Evolutionary conservation across 768 basidiomycete genomes (phyloP).

Genomic region (Tulasnella sp.): DNA sequence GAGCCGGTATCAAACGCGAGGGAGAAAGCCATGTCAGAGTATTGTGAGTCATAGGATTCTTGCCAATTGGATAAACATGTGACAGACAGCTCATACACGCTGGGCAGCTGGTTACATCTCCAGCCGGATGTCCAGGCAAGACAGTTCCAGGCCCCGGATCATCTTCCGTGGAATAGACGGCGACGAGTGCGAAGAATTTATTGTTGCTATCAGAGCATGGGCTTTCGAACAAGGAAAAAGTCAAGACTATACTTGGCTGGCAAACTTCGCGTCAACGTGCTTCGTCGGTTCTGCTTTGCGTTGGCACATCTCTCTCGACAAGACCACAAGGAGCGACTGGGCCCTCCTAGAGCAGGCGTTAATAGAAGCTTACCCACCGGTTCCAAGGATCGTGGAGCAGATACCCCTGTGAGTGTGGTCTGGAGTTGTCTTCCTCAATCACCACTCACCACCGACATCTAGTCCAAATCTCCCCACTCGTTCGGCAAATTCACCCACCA

Average conservation of each 20-base stretch:
- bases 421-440: background rate
- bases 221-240: background rate
- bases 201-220: background rate
- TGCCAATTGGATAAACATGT: background rate
- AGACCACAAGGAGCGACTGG: background rate
- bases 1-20: background rate
- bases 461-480: background rate
- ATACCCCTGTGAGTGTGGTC: background rate
- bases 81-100: background rate
- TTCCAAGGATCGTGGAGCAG: background rate
- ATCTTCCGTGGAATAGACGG: constrained; percentile 15
- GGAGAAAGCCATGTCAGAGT: background rate
- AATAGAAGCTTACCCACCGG: constrained; percentile 9
- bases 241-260: constrained; percentile 3
- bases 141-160: background rate
- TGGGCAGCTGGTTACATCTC: background rate
- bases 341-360: constrained; percentile 15
- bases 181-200: constrained; percentile 5
- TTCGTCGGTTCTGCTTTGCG: constrained; percentile 1
- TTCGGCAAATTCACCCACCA: background rate
- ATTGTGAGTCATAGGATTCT: background rate
- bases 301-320: constrained; percentile 3
- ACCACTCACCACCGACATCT: background rate
- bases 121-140: background rate
- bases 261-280: background rate